Evolutionary conservation across 805 yeast species (phyloP).

Genomic region (Brettanomyces custersianus): DNA sequence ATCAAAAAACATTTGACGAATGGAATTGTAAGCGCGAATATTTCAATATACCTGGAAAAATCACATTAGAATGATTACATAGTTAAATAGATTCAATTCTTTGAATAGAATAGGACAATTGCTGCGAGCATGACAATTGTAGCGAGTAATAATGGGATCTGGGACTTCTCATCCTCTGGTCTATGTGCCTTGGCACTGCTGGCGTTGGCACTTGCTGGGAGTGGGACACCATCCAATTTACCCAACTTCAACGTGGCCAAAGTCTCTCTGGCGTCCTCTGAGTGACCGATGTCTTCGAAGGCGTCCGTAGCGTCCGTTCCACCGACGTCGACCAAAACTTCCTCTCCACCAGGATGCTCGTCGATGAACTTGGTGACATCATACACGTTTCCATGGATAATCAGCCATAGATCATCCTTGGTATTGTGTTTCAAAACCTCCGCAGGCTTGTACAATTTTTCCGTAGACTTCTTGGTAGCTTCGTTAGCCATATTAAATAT

Average conservation of each 20-base stretch:
- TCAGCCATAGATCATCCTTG: slow-evolving; percentile 78
- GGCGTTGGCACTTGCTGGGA: slow-evolving; percentile 12
- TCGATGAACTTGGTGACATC: slow-evolving; percentile 62
- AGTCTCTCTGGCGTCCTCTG: slow-evolving; percentile 86
- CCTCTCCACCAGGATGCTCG: slow-evolving; percentile 70
- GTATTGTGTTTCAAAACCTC: slow-evolving; percentile 67
- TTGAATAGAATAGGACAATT: slow-evolving; percentile 26
- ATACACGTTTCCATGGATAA: slow-evolving; percentile 72
- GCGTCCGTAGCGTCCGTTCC: slow-evolving; percentile 69
- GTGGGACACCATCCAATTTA: slow-evolving; percentile 55
- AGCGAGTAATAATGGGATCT: slow-evolving; percentile 26
- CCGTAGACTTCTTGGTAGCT: slow-evolving; percentile 28
- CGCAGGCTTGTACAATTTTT: slow-evolving; percentile 43
- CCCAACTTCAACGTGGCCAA: slow-evolving; percentile 67
- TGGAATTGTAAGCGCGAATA: too few species aligned
- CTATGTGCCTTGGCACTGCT: slow-evolving; percentile 6
- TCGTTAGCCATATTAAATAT: too few species aligned
- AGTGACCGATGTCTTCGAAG: slow-evolving; percentile 88
- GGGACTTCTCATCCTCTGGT: slow-evolving; percentile 15
- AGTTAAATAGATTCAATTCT: not conserved
- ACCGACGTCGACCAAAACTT: slow-evolving; percentile 72
- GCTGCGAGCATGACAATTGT: slow-evolving; percentile 31
- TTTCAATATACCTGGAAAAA: too few species aligned
- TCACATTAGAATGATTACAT: not conserved
- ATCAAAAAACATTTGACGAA: too few species aligned